Evolutionary conservation across 2,329 filamentous ascomycete species (phyloP).

Genomic region (Talaromyces sp.): DNA sequence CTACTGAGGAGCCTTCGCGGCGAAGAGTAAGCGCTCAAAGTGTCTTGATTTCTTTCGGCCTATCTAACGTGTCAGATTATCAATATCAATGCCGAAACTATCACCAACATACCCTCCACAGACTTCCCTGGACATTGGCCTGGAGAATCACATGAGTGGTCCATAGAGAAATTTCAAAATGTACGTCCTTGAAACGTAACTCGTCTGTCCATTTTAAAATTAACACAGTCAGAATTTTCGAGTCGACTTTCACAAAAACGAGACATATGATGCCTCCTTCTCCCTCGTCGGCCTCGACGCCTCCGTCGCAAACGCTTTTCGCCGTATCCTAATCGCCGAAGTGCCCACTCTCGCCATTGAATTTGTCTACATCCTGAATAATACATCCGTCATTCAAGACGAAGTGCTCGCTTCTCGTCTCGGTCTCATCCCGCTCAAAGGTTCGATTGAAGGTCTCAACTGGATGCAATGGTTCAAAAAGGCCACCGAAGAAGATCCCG

Average conservation of each 20-base stretch:
- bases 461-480: slow-evolving; percentile 81
- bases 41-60: not conserved
- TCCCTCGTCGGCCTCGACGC: slow-evolving; percentile 90
- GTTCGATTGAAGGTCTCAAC: slow-evolving; percentile 70
- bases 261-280: slow-evolving; percentile 74
- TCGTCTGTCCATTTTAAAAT: too few species aligned
- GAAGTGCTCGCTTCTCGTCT: slow-evolving; percentile 90
- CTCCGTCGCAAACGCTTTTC: slow-evolving; percentile 92
- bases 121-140: slow-evolving; percentile 91
- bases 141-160: slow-evolving; percentile 81
- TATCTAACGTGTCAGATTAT: slow-evolving; percentile 60
- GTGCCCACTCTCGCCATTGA: slow-evolving; percentile 93
- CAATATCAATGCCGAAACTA: slow-evolving; percentile 82
- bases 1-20: slow-evolving; percentile 42
- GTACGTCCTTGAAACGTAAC: slow-evolving; percentile 32
- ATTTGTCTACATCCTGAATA: slow-evolving; percentile 88
- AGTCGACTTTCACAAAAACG: slow-evolving; percentile 81
- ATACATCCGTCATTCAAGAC: slow-evolving; percentile 96
- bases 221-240: slow-evolving; percentile 56
- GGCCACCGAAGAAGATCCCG: slow-evolving; percentile 61
- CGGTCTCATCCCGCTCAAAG: slow-evolving; percentile 85
- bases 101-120: slow-evolving; percentile 81
- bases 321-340: slow-evolving; percentile 90
- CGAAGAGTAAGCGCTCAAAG: slow-evolving; percentile 36
- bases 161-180: slow-evolving; percentile 66